Evolutionary conservation across 352 stramenopile species (phyloP).

Genomic region (Pythium phragmiticola): DNA sequence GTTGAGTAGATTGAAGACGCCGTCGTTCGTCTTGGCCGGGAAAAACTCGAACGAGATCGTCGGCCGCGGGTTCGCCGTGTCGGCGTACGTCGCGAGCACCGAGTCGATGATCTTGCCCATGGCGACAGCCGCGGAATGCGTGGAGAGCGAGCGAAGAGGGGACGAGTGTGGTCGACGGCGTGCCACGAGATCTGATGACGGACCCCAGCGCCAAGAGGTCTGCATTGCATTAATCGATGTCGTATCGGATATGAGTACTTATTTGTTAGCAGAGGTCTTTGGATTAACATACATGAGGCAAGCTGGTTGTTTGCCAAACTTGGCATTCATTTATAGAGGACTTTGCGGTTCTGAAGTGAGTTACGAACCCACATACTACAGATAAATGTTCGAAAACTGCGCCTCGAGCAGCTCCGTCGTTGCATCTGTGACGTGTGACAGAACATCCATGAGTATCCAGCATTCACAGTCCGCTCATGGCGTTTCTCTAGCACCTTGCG

Average conservation of each 20-base stretch:
- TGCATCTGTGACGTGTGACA: slow-evolving; percentile 38
- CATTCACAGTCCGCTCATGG: not conserved
- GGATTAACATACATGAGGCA: not conserved
- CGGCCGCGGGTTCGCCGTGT: slow-evolving; percentile 37
- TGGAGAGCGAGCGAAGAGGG: not conserved
- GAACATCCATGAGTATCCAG: not conserved
- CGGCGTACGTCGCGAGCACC: slow-evolving; percentile 51
- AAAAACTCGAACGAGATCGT: slow-evolving; percentile 89
- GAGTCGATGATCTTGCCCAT: slow-evolving; percentile 88
- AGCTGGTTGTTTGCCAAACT: slow-evolving; percentile 15
- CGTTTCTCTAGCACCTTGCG: slow-evolving; percentile 34
- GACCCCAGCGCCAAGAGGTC: not conserved
- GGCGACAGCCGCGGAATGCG: not conserved
- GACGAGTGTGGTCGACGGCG: slow-evolving; percentile 1
- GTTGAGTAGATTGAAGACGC: slow-evolving; percentile 82
- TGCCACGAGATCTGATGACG: not conserved
- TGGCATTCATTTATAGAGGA: slow-evolving; percentile 13
- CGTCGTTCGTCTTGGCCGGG: slow-evolving; percentile 82
- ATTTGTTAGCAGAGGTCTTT: not conserved
- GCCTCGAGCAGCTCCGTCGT: slow-evolving; percentile 42
- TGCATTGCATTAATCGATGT: not conserved
- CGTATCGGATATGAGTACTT: not conserved
- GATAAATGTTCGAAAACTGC: slow-evolving; percentile 58
- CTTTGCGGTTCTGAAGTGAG: slow-evolving; percentile 2
- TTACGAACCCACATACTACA: slow-evolving; percentile 32